phyloP scores from a whole-genome alignment of 1,284 basidiomycete species.

The Sporisorium iseilematis-ciliati region DNA sequence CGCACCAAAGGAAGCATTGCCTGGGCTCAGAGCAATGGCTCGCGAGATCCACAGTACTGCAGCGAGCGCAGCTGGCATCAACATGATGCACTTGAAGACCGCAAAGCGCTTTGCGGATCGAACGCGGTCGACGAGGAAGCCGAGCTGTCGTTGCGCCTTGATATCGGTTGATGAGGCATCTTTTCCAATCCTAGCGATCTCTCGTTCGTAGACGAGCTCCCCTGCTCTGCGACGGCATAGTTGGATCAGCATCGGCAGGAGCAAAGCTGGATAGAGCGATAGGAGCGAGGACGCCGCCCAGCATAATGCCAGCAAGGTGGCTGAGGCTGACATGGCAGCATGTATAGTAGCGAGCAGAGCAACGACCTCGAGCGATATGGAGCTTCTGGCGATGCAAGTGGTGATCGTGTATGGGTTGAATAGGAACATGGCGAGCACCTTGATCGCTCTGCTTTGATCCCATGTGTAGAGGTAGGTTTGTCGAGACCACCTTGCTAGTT shows the following conservation, averaged over 20 bases:
- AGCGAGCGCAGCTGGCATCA: conserved; percentile 33
- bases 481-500: conserved; percentile 26
- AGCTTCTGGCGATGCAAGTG: conserved; percentile 82
- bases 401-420: conserved; percentile 88
- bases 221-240: conserved; percentile 69
- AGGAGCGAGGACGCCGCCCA: conserved; percentile 38
- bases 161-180: conserved; percentile 27
- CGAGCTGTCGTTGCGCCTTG: conserved; percentile 31
- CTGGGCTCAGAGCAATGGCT: conserved; percentile 37
- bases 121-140: conserved; percentile 63
- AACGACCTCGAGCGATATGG: conserved; percentile 82
- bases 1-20: conserved; percentile 9
- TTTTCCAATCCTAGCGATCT: conserved; percentile 22
- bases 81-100: conserved; percentile 31
- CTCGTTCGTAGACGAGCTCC: conserved; percentile 71
- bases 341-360: conserved; percentile 78
- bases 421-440: conserved; percentile 74
- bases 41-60: conserved; percentile 40
- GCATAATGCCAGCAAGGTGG: conserved; percentile 19
- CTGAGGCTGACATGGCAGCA: conserved; percentile 75
- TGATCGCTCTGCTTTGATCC: conserved; percentile 45
- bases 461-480: conserved; percentile 34
- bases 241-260: conserved; percentile 79
- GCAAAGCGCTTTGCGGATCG: conserved; percentile 40
- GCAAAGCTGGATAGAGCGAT: conserved; percentile 75